Evolutionary conservation across 768 basidiomycete species (phyloP).

Genomic region (Steccherinum ochraceum): DNA sequence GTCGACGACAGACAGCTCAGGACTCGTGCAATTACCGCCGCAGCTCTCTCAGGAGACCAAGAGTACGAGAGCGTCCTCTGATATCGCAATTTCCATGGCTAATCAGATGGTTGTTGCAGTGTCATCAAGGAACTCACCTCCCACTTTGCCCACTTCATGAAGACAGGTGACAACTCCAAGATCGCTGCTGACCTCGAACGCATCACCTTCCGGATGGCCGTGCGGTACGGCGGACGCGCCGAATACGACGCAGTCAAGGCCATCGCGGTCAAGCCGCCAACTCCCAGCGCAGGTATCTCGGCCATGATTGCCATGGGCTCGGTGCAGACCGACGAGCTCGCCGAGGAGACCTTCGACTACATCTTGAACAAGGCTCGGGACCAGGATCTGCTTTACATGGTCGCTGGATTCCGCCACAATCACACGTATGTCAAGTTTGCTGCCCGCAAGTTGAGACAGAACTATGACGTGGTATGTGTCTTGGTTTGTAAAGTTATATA

Average conservation of each 20-base stretch:
- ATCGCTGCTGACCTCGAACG: constrained; percentile 78
- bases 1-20: constrained; percentile 67
- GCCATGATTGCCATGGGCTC: constrained; percentile 50
- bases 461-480: constrained; percentile 31
- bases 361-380: constrained; percentile 23
- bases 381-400: constrained; percentile 29
- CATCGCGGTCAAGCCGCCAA: constrained; percentile 66
- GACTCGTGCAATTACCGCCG: constrained; percentile 60
- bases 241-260: constrained; percentile 72
- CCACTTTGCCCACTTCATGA: constrained; percentile 66
- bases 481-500: background rate
- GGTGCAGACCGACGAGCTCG: constrained; percentile 29
- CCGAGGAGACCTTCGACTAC: constrained; percentile 37
- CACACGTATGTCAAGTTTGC: constrained; percentile 28
- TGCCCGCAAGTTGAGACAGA: constrained; percentile 32
- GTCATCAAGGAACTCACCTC: constrained; percentile 66
- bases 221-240: constrained; percentile 61
- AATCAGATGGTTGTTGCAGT: constrained; percentile 28
- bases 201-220: constrained; percentile 52
- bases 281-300: constrained; percentile 64
- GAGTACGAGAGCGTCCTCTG: constrained; percentile 20
- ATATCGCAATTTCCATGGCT: background rate
- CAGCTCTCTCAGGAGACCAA: constrained; percentile 40
- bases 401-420: constrained; percentile 31
- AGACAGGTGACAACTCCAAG: constrained; percentile 65